Base-by-base conservation (phyloP, 768 basidiomycete genomes). In the Xerocomellus dryophilus region DNA sequence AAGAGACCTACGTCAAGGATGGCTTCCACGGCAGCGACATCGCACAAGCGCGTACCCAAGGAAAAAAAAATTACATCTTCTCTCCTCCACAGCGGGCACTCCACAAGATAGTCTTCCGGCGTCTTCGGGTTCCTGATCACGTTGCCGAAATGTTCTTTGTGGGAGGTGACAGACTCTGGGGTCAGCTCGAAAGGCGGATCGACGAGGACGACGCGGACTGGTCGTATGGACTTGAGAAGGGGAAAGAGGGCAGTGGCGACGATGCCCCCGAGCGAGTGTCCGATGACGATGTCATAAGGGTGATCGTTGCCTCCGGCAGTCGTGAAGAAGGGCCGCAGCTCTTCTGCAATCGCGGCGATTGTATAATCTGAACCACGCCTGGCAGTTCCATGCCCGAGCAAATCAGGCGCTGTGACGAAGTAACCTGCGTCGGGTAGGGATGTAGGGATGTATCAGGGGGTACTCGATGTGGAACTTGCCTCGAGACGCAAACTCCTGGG, bases 221-320 rank as follows among this genome's bases (percentile, higher is more conserved):
- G 23, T 8, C 31, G 57, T 0, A 54, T 23, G 12, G 44, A 36
- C 10, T 54, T 45, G 31, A 67, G 38, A 10, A 59, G n/a, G 11
- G 47, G 47, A 0, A 66, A 25, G 2, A 66, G 51, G 8, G 47
- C 27, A 11, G 50, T 7, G 18, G 46, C 50, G 9, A 60, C 44
- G 2, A 66, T 0, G 3, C 43, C 64, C 9, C 63, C 66, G 7
- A 63, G 23, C 5, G 65, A 65, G 35, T 63, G 54, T 10, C 55
- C 61, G 7, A 66, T 18, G 17, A 67, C 35, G 34, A 56, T 7
- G 12, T 51, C 2, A 11, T 53, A 58, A 1, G 18, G 31, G 15
- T 34, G 36, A 20, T 55, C 47, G 7, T 21, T 38, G 0, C 34
- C 18, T 42, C 6, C 27, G 5, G 23, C 2, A 20, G 27, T 7